A percentile compares a stretch with the other conserved stretches of the same genome.
Conservation (phyloP, 768 basidiomycete genomes). For the Favolaschia claudopus region DNA sequence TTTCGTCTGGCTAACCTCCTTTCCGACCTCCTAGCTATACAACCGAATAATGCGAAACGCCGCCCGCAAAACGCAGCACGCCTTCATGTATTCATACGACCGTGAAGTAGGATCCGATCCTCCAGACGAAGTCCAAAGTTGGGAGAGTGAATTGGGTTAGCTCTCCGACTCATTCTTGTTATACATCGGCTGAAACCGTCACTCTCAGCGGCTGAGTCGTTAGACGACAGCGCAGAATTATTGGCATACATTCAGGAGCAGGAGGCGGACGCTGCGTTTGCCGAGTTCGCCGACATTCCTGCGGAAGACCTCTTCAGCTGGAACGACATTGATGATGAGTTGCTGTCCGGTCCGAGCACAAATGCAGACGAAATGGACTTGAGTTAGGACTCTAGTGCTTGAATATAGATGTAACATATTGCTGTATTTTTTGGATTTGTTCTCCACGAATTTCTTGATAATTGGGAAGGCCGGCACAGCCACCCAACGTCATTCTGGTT, state of each 20-base stretch:
- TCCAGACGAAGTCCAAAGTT: slow-evolving; percentile 10
- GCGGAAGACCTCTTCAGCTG: slow-evolving; percentile 21
- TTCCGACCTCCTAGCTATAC: slow-evolving; percentile 10
- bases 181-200: not conserved
- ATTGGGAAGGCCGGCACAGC: not conserved
- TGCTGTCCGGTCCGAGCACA: not conserved
- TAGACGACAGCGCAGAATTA: slow-evolving; percentile 8
- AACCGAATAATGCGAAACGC: slow-evolving; percentile 20
- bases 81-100: slow-evolving; percentile 27
- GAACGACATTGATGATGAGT: slow-evolving; percentile 11
- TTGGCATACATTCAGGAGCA: slow-evolving; percentile 19
- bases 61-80: slow-evolving; percentile 17
- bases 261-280: slow-evolving; percentile 15
- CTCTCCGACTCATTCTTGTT: not conserved
- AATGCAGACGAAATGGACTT: slow-evolving; percentile 8
- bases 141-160: slow-evolving; percentile 24
- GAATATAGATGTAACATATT: slow-evolving; percentile 6
- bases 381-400: not conserved
- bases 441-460: too few relatives aligned
- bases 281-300: slow-evolving; percentile 24
- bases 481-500: not conserved
- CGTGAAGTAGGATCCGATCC: slow-evolving; percentile 25
- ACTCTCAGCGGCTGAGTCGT: not conserved
- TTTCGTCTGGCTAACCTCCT: not conserved
- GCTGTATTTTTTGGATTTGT: slow-evolving; percentile 9